These are phyloP conservation scores for Fonsecaea nubica DNA, from an alignment of 2,329 filamentous ascomycete genomes.

Conservation along the genomic window DNA sequence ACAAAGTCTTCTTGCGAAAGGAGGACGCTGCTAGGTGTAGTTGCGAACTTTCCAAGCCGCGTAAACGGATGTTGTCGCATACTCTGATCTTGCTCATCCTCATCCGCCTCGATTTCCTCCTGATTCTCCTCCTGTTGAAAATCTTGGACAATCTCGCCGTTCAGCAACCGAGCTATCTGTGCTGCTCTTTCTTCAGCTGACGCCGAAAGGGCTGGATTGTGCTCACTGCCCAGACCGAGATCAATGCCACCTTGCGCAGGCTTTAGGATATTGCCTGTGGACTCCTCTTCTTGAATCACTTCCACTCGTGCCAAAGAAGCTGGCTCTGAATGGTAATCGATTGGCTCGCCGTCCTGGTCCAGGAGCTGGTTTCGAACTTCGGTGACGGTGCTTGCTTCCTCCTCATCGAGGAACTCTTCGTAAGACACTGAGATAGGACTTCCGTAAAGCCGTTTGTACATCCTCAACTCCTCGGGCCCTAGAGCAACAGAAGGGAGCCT, in stretches of 20 bases:
- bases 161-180: slow-evolving; percentile 50
- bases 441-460: slow-evolving; percentile 85
- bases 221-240: slow-evolving; percentile 22
- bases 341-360: slow-evolving; percentile 48
- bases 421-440: slow-evolving; percentile 59
- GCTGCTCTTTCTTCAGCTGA: slow-evolving; percentile 42
- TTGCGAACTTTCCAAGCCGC: slow-evolving; percentile 73
- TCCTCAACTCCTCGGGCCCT: slow-evolving; percentile 69
- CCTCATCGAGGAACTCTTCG: slow-evolving; percentile 39
- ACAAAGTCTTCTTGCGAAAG: slow-evolving; percentile 74
- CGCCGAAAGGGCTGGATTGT: slow-evolving; percentile 30
- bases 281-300: slow-evolving; percentile 1
- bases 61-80: slow-evolving; percentile 71
- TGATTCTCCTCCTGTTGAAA: slow-evolving; percentile 40
- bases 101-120: slow-evolving; percentile 43
- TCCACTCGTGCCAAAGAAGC: slow-evolving; percentile 18
- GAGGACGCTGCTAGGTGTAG: slow-evolving; percentile 74
- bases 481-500: slow-evolving; percentile 75
- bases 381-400: slow-evolving; percentile 43
- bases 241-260: slow-evolving; percentile 29
- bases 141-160: slow-evolving; percentile 53
- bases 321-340: slow-evolving; percentile 41
- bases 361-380: slow-evolving; percentile 47
- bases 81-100: slow-evolving; percentile 41
- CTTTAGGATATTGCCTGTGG: background rate